Evolutionary conservation across 306 rosid genomes (phyloP).

Genomic region (Dalbergia cochinchinensis): DNA sequence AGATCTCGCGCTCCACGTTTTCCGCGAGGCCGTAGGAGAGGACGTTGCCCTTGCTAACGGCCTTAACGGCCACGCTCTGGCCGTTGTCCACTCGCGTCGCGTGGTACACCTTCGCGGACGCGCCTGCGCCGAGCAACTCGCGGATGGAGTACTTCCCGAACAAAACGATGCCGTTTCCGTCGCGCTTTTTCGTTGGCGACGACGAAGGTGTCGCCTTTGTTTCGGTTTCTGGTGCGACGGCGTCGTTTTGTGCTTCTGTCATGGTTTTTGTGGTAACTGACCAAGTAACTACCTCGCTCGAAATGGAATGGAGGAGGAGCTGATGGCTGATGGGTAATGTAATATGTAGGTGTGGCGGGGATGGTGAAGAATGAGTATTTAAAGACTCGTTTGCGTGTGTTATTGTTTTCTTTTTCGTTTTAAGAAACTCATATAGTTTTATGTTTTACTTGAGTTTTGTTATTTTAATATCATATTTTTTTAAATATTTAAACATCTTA

Average conservation of each 20-base stretch:
- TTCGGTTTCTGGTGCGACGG: not conserved
- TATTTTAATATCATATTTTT: too few relatives aligned
- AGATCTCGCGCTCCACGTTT: constrained; percentile 75
- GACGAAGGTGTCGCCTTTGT: not conserved
- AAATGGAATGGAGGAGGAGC: not conserved
- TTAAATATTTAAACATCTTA: too few relatives aligned
- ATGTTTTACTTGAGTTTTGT: too few relatives aligned
- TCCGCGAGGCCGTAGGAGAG: constrained; percentile 50
- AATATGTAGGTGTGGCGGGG: not conserved
- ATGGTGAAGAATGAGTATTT: not conserved
- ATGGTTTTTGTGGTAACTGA: constrained; percentile 15
- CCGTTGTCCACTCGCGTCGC: constrained; percentile 59
- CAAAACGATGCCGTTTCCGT: constrained; percentile 25
- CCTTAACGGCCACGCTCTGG: constrained; percentile 79
- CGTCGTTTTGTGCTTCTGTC: constrained; percentile 29
- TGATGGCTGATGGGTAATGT: not conserved
- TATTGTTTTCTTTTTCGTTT: too few relatives aligned
- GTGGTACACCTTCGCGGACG: constrained; percentile 84
- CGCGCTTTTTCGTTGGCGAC: not conserved
- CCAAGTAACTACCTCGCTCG: not conserved
- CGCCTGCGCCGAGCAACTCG: constrained; percentile 71
- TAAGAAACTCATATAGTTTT: not conserved
- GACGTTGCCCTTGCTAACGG: constrained; percentile 67
- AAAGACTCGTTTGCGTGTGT: not conserved
- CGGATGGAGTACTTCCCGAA: constrained; percentile 61